Base-by-base conservation (phyloP, 371 early-diverging fungal species). In the Chytridium lagenaria region DNA sequence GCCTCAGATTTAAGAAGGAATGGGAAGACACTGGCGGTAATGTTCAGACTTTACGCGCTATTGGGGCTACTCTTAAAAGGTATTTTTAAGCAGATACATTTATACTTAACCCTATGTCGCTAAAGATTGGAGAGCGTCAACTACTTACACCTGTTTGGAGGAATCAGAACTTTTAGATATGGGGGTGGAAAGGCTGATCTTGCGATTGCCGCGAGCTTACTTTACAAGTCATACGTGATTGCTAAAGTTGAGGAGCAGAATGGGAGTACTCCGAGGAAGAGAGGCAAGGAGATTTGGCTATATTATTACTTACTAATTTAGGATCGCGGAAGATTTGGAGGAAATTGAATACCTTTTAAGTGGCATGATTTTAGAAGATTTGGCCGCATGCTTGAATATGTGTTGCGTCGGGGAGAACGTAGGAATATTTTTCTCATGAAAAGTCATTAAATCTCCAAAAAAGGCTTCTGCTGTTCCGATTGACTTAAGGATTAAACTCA, bases 231-330 rank as follows among this genome's bases (percentile, higher is more conserved):
- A 2, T 73, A 70, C 26, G 69, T 65, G 3, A 23, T 37, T 1
- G 28, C 23, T 26, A 75, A 69, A 40, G n/a, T 74, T 16, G 74
- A 73, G 15, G 51, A 40, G 12, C 71, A 30, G 74, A 73, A 0
- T 79, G 76, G 71, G 79, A 79, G 39, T 68, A 76, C 67, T 39
- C 69, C 23, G 79, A 79, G 15, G 76, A 71, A 39, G 70, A 74
- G 26, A 69, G 55, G 78, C 72, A 50, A 39, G 7, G 19, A n/a
- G n/a, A n/a, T 15, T 23, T 28, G 10, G 68, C 36, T 7, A 31
- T 22, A 31, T 28, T 39, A 22, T 12, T 40, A 1, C 33, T 39
- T 70, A 38, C 31, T 16, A 12, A 5, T 31, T 7, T 16, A 61
- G 61, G 23, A 37, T 61, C 5, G 5, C 12, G 10, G 61, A 61